A percentile compares a stretch with the other conserved stretches of the same genome.
phyloP scores from a whole-genome alignment of 1,284 basidiomycete species.

The Spongispora temasekensis region DNA sequence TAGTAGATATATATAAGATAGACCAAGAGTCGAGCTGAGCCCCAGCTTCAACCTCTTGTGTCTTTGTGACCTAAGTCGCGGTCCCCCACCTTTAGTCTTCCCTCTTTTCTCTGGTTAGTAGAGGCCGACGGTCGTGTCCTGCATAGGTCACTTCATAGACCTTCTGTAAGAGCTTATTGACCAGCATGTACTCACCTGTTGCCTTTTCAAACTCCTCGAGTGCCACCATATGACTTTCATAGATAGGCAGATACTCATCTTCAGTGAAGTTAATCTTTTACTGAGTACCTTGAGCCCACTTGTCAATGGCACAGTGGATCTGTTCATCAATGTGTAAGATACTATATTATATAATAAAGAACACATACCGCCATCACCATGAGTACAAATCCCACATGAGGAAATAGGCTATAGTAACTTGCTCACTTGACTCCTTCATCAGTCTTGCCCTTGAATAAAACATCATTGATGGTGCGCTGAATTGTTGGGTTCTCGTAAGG shows the following conservation, averaged over 20 bases:
- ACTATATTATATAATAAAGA: not conserved
- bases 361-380: not conserved
- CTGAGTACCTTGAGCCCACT: not conserved
- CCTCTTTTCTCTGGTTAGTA: no score
- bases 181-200: not conserved
- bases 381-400: not conserved
- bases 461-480: not conserved
- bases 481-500: not conserved
- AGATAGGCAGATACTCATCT: not conserved
- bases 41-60: no score
- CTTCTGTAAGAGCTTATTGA: not conserved
- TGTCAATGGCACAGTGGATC: not conserved
- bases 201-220: not conserved
- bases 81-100: no score
- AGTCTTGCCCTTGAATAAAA: not conserved
- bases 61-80: no score
- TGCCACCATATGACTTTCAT: not conserved
- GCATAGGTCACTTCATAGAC: no score
- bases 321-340: not conserved
- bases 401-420: not conserved
- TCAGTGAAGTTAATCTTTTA: not conserved
- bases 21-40: no score
- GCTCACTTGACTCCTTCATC: not conserved
- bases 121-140: no score
- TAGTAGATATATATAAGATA: no score